A percentile compares a stretch with the other conserved stretches of the same genome.
Evolutionary conservation across 257 asterid genomes (phyloP).

Genomic region (Rehmannia glutinosa): DNA sequence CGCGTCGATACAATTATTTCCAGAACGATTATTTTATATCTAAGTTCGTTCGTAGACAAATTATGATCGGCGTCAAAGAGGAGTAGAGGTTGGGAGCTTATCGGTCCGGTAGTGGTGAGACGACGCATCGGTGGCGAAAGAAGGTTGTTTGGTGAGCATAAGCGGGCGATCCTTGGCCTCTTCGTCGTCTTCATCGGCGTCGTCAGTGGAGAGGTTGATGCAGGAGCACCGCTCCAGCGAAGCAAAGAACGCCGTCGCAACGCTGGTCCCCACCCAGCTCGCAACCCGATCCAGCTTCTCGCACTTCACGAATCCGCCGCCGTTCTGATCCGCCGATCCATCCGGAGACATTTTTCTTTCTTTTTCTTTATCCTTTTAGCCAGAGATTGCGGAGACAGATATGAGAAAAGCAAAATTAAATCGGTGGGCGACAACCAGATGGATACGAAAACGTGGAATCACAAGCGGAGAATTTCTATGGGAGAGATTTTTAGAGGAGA

Average conservation of each 20-base stretch:
- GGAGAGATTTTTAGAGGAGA: too few species aligned
- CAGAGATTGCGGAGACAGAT: too few species aligned
- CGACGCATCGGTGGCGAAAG: slow-evolving; percentile 3
- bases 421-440: too few species aligned
- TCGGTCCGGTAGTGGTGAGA: background rate
- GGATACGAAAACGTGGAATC: too few species aligned
- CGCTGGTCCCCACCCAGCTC: slow-evolving; percentile 30
- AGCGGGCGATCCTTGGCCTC: slow-evolving; percentile 40
- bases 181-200: slow-evolving; percentile 23
- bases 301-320: slow-evolving; percentile 17
- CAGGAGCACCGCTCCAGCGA: slow-evolving; percentile 44
- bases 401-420: too few species aligned
- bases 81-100: slow-evolving; percentile 15
- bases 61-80: background rate
- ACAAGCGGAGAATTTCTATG: too few species aligned
- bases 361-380: background rate
- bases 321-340: background rate
- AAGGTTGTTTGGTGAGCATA: slow-evolving; percentile 27
- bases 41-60: background rate
- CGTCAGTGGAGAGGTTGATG: slow-evolving; percentile 34
- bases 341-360: slow-evolving; percentile 1
- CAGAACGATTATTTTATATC: background rate
- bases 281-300: slow-evolving; percentile 37
- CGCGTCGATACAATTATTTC: background rate
- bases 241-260: slow-evolving; percentile 42